Evolutionary conservation across 2,329 filamentous ascomycete genomes (phyloP).

Genomic region (Teratosphaeria pseudoeucalypti): DNA sequence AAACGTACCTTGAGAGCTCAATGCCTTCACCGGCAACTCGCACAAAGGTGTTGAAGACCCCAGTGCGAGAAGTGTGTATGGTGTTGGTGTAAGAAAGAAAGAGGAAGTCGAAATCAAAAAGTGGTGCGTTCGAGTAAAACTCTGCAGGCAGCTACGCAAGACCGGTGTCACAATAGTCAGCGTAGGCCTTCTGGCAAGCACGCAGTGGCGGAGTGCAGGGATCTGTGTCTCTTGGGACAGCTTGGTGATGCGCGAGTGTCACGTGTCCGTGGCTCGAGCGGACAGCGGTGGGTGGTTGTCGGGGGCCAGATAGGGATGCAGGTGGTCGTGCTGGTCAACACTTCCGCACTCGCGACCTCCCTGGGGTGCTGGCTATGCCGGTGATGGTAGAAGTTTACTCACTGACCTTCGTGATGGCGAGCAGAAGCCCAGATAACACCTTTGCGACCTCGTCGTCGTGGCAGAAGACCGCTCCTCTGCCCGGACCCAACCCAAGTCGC

Average conservation of each 20-base stretch:
- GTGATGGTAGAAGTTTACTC: neutral
- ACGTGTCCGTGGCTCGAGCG: neutral
- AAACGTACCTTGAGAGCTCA: neutral
- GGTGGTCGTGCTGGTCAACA: neutral
- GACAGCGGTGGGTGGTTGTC: neutral
- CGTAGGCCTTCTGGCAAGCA: neutral
- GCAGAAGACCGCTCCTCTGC: neutral
- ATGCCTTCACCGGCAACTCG: neutral
- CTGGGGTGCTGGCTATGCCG: neutral
- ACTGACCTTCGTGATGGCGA: neutral
- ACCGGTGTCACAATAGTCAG: neutral
- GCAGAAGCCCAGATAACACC: neutral
- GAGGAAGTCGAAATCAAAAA: neutral
- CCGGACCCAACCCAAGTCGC: neutral
- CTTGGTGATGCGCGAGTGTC: neutral
- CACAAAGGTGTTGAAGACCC: neutral
- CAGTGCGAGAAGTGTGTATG: neutral
- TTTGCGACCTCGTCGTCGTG: neutral
- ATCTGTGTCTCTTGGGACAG: neutral
- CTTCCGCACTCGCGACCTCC: neutral
- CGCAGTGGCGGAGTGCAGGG: neutral
- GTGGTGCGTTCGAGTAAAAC: neutral
- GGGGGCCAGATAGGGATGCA: neutral
- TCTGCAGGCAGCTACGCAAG: neutral
- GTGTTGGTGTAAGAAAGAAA: neutral